Evolutionary conservation across 192 early-diverging fungal species (phyloP).

Genomic region (Umbelopsis ramanniana): DNA sequence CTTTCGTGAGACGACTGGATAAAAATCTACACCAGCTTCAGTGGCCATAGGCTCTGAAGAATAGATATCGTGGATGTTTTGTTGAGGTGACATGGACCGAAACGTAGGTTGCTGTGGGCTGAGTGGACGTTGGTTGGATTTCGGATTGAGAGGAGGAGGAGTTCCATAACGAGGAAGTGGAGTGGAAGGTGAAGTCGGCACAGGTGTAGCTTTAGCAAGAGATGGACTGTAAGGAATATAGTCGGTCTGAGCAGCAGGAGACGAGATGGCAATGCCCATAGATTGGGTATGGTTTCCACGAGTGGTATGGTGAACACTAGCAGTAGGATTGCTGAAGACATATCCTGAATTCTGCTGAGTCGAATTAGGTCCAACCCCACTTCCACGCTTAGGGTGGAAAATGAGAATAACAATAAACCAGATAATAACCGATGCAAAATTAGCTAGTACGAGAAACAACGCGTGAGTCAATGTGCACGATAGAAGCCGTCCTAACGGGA

Average conservation of each 20-base stretch:
- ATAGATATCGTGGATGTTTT: conserved; percentile 6
- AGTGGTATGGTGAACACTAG: background rate
- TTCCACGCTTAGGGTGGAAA: conserved; percentile 31
- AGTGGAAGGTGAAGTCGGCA: background rate
- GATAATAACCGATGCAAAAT: conserved; percentile 16
- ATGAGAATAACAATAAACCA: conserved; percentile 38
- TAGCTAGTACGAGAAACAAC: background rate
- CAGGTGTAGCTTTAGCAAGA: conserved; percentile 13
- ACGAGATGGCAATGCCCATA: conserved; percentile 12
- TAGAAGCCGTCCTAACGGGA: too few species aligned
- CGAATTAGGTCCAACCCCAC: background rate
- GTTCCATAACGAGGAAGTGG: conserved; percentile 8
- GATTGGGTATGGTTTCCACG: conserved; percentile 4
- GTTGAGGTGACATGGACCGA: background rate
- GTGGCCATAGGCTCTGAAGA: conserved; percentile 19
- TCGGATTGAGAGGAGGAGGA: conserved; percentile 8
- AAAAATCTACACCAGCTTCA: conserved; percentile 15
- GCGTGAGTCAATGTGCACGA: background rate
- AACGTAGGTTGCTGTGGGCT: background rate
- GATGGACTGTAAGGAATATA: conserved; percentile 20
- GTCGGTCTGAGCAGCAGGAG: background rate
- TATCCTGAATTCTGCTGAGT: conserved; percentile 9
- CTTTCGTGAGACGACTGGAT: conserved; percentile 6
- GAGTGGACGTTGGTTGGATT: conserved; percentile 3
- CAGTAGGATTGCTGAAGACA: conserved; percentile 11